Conservation (phyloP, 2,329 filamentous ascomycete genomes). For the Fusarium sambucinum region DNA sequence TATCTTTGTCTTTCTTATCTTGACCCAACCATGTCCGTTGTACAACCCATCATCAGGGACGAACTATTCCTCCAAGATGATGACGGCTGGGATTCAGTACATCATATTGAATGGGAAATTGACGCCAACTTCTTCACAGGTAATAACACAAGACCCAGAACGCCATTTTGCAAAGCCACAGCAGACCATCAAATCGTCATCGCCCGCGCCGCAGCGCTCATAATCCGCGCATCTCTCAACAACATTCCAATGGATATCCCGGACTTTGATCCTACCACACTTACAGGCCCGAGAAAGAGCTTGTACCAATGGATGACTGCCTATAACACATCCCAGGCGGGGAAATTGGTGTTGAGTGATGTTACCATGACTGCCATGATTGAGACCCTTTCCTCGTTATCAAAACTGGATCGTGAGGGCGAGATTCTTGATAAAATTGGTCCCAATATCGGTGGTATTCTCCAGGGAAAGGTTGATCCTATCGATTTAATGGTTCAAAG, state of each 20-base stretch:
- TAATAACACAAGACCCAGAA: background rate
- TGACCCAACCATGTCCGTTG: conserved; percentile 4
- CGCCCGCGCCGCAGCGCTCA: conserved; percentile 23
- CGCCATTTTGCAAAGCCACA: conserved; percentile 4
- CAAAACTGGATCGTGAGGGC: conserved; percentile 8
- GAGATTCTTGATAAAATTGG: conserved; percentile 27
- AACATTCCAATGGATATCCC: conserved; percentile 23
- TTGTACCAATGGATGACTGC: conserved; percentile 16
- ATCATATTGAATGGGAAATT: conserved; percentile 19
- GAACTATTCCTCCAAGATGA: background rate
- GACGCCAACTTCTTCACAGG: conserved; percentile 23
- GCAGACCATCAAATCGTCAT: conserved; percentile 15
- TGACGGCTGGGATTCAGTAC: conserved; percentile 8
- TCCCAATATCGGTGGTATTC: conserved; percentile 11
- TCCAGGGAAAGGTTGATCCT: conserved; percentile 1
- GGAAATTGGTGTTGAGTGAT: conserved; percentile 1
- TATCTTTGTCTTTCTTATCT: background rate
- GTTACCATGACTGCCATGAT: conserved; percentile 27
- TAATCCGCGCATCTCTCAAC: conserved; percentile 22
- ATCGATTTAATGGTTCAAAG: background rate
- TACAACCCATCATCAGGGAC: conserved; percentile 21
- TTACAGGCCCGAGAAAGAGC: background rate
- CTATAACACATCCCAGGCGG: background rate
- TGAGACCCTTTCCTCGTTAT: conserved; percentile 28
- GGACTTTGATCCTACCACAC: background rate